Conservation (phyloP, 257 asterid species). For the Ballota nigra region DNA sequence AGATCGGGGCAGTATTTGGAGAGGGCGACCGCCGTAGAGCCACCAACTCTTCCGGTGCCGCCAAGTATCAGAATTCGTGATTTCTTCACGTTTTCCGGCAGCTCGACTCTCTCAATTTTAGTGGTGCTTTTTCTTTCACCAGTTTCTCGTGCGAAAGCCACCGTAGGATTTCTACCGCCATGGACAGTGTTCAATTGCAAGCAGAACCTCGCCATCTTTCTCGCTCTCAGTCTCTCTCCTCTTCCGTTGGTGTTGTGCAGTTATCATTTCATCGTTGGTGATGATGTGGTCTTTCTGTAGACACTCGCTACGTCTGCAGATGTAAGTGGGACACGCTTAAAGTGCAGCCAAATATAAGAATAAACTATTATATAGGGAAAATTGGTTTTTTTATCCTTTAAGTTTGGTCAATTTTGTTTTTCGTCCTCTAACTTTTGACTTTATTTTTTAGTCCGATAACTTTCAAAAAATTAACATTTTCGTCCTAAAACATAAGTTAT, state of each 20-base stretch:
- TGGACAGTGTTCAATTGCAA: constrained; percentile 38
- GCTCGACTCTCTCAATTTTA: constrained; percentile 36
- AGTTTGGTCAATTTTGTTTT: no score
- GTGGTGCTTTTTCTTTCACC: constrained; percentile 22
- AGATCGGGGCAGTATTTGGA: constrained; percentile 69
- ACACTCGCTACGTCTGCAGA: not conserved
- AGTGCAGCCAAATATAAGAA: no score
- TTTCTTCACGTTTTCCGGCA: constrained; percentile 46
- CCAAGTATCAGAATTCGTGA: constrained; percentile 74
- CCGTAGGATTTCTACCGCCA: constrained; percentile 26
- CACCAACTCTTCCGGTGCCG: constrained; percentile 99
- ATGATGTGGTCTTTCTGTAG: constrained; percentile 22
- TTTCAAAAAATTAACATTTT: no score
- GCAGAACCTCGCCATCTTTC: constrained; percentile 51
- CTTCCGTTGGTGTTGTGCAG: not conserved
- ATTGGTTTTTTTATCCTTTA: no score
- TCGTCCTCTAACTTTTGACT: no score
- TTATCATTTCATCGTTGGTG: constrained; percentile 27
- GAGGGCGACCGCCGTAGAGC: constrained; percentile 85
- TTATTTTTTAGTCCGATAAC: no score
- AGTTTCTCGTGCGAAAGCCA: constrained; percentile 32
- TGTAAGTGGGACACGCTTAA: no score
- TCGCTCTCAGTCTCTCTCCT: not conserved
- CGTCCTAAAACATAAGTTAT: no score
- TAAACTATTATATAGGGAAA: no score